A percentile compares a stretch with the other conserved stretches of the same genome.
phyloP scores from a whole-genome alignment of 768 basidiomycete genomes.

The Mycena albidolilacea region DNA sequence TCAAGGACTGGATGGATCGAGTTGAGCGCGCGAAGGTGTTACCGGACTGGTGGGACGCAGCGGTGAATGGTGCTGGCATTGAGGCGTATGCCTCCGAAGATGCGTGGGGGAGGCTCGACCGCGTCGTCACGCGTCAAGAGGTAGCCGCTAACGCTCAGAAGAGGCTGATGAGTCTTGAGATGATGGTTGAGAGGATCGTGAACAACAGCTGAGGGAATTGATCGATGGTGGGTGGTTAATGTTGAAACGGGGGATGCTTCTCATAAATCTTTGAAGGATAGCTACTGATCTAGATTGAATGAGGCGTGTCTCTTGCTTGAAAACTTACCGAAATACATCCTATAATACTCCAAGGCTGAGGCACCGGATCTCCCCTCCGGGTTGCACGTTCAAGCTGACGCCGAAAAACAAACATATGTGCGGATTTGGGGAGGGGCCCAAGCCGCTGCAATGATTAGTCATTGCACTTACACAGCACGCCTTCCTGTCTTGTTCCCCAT shows the following conservation, averaged over 20 bases:
- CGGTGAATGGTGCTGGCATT: conserved; percentile 17
- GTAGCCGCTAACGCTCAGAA: neutral
- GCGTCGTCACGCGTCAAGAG: conserved; percentile 15
- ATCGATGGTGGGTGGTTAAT: neutral
- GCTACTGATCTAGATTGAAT: neutral
- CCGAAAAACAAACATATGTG: too few relatives aligned
- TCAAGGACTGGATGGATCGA: conserved; percentile 30
- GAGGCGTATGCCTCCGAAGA: conserved; percentile 24
- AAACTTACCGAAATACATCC: neutral
- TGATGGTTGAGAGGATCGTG: conserved; percentile 25
- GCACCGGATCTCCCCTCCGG: too few relatives aligned
- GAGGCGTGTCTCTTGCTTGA: neutral
- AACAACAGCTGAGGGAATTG: conserved; percentile 9
- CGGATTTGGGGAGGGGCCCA: too few relatives aligned
- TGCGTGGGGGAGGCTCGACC: conserved; percentile 26
- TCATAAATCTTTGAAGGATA: neutral
- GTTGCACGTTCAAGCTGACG: too few relatives aligned
- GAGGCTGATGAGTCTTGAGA: conserved; percentile 18
- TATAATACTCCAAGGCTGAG: too few relatives aligned
- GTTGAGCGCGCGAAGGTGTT: conserved; percentile 1
- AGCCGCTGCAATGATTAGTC: too few relatives aligned
- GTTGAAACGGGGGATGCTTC: neutral
- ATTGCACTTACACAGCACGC: too few relatives aligned
- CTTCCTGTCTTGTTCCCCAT: too few relatives aligned
- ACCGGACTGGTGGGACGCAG: conserved; percentile 29